Evolutionary conservation across 2,329 filamentous ascomycete species (phyloP), one percentile per base, ranked within the genome.

Genomic region (Cladophialophora yegresii): DNA sequence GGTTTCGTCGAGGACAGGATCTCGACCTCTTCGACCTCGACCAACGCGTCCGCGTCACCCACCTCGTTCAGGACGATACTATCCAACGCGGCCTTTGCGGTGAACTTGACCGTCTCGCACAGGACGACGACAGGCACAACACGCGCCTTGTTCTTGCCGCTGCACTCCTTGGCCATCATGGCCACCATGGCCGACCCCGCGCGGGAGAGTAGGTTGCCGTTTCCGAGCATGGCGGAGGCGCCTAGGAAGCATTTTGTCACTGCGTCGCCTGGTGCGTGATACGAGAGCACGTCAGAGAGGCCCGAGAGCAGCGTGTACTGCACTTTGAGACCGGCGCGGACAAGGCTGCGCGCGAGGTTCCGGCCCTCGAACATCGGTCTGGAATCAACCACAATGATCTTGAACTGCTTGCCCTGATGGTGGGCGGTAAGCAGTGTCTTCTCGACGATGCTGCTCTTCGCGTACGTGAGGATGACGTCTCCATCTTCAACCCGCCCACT

Each of bases 41-140:
- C 75, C 28, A 90, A 78, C 78, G 91, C 83, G 76, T 89, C 86
- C 77, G 91, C 73, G 76, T 93, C 84, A 78, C 86, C 92, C 67
- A 97, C 89, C 80, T 99, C 95, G 76, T 99, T 99, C 73, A 92
- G 89, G 49, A 95, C 93, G 70, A 98, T 91, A 26, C 92, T 93
- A 78, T 98, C 95, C 13, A 96, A 86, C 6, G 92, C 90, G 10
- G 97, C 91, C 63, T 92, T 89, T 71, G 92, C 88, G 72, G 95
- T 90, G 76, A 98, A 97, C 78, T 98, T 99, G 79, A 98, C 88
- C 3, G 90, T 95, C 80, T 98, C 93, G 76, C 92, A 96, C 64
- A 96, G 89, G 2, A 96, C 91, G 36, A 96, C 88, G 64, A 98
- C 91, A 0, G 91, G 90, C 43, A 93, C 85, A 63, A 89, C 88